Evolutionary conservation across 2,329 filamentous ascomycete genomes (phyloP).

Genomic region (Cercospora sojina): DNA sequence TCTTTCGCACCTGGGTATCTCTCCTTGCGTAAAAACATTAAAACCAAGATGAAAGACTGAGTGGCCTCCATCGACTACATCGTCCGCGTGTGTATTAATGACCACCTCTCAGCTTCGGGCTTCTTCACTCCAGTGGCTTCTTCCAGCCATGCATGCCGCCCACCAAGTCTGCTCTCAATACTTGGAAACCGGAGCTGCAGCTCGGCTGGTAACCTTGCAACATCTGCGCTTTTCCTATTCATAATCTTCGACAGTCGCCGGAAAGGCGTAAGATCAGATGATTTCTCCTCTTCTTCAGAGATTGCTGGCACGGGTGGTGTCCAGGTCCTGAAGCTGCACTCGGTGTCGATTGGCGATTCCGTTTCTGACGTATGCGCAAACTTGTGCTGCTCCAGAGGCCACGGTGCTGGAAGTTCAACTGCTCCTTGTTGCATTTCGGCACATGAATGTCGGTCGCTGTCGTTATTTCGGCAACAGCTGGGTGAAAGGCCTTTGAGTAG

Average conservation of each 20-base stretch:
- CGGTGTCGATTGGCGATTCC: conserved; percentile 2
- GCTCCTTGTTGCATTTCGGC: background rate
- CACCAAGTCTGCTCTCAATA: conserved; percentile 13
- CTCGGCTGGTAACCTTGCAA: conserved; percentile 8
- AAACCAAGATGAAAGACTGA: background rate
- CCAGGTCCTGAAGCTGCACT: conserved; percentile 3
- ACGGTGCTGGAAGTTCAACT: conserved; percentile 1
- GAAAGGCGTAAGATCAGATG: background rate
- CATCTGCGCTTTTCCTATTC: background rate
- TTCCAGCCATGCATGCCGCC: conserved; percentile 9
- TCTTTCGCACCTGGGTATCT: background rate
- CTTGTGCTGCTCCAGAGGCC: conserved; percentile 9
- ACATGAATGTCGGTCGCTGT: background rate
- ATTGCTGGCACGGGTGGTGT: background rate
- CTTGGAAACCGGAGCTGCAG: conserved; percentile 13
- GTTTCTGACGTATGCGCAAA: background rate
- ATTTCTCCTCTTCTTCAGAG: background rate
- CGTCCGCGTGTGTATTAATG: background rate
- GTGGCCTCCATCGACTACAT: background rate
- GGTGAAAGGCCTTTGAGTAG: conserved; percentile 18
- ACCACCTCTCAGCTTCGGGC: background rate
- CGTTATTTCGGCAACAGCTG: conserved; percentile 8
- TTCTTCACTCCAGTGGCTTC: conserved; percentile 5
- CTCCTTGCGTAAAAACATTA: background rate
- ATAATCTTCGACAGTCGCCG: background rate